Evolutionary conservation across 768 basidiomycete species (phyloP).

Genomic region (Rickenella mellea): DNA sequence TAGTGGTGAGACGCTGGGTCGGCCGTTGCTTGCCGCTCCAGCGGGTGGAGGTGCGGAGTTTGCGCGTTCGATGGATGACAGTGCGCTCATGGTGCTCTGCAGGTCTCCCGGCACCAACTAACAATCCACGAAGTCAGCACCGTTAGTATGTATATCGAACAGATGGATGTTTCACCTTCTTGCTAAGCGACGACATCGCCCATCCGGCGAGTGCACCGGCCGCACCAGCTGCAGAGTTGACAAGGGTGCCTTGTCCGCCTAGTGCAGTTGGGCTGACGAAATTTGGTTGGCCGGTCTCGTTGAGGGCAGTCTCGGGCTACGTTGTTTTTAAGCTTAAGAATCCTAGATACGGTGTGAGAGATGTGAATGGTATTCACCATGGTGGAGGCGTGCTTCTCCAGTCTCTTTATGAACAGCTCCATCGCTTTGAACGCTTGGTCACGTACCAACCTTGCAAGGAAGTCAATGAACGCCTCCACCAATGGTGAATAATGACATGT

Average conservation of each 20-base stretch:
- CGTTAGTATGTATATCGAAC: not conserved
- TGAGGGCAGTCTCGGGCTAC: slow-evolving; percentile 48
- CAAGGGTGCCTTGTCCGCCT: slow-evolving; percentile 38
- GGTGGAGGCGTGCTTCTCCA: slow-evolving; percentile 67
- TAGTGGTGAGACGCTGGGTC: slow-evolving; percentile 5
- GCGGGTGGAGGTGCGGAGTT: slow-evolving; percentile 32
- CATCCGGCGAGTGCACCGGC: slow-evolving; percentile 90
- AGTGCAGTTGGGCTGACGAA: slow-evolving; percentile 12
- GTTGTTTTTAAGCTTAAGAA: not conserved
- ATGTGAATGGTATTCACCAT: slow-evolving; percentile 53
- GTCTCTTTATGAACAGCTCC: slow-evolving; percentile 74
- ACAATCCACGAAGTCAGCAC: not conserved
- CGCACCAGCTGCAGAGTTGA: slow-evolving; percentile 83
- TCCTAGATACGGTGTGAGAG: not conserved
- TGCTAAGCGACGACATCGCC: slow-evolving; percentile 88
- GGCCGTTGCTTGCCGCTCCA: slow-evolving; percentile 7
- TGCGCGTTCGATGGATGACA: slow-evolving; percentile 26
- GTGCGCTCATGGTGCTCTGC: slow-evolving; percentile 51
- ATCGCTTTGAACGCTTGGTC: slow-evolving; percentile 95
- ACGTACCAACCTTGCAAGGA: slow-evolving; percentile 79
- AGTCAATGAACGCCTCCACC: not conserved
- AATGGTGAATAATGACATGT: not conserved
- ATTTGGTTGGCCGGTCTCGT: slow-evolving; percentile 17
- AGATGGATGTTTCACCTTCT: slow-evolving; percentile 41
- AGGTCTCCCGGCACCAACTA: slow-evolving; percentile 3